Conservation (phyloP, 345 rosid species). For the Pelargonium nanum region DNA sequence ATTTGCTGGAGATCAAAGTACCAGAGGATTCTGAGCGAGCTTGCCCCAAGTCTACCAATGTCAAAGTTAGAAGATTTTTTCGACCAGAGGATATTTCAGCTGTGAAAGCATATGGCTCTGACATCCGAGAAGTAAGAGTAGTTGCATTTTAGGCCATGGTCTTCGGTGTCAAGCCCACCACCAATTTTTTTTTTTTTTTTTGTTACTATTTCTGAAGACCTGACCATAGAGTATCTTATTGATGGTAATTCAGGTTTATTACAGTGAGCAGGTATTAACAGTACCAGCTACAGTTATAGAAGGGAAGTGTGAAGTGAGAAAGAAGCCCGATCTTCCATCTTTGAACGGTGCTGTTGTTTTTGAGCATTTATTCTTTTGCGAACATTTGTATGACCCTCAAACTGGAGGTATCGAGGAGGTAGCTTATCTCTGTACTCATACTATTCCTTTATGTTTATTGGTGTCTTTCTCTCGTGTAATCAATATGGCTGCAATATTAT, state of each 20-base stretch:
- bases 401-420: conserved; percentile 72
- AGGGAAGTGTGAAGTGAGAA: conserved; percentile 86
- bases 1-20: conserved; percentile 39
- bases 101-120: conserved; percentile 55
- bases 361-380: conserved; percentile 79
- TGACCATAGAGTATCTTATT: neutral
- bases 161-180: neutral
- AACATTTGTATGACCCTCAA: conserved; percentile 54
- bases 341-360: conserved; percentile 29
- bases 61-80: conserved; percentile 44
- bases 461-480: neutral
- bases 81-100: conserved; percentile 65
- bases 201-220: no score
- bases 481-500: neutral
- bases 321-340: conserved; percentile 50
- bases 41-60: conserved; percentile 22
- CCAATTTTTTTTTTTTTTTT: no score
- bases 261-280: conserved; percentile 39
- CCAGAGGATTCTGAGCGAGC: conserved; percentile 19
- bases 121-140: conserved; percentile 46
- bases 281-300: conserved; percentile 32
- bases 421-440: neutral
- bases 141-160: neutral
- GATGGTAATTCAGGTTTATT: conserved; percentile 44
- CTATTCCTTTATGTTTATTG: neutral